phyloP scores from a whole-genome alignment of 495 filamentous ascomycete species.

The Daldinia childiae region DNA sequence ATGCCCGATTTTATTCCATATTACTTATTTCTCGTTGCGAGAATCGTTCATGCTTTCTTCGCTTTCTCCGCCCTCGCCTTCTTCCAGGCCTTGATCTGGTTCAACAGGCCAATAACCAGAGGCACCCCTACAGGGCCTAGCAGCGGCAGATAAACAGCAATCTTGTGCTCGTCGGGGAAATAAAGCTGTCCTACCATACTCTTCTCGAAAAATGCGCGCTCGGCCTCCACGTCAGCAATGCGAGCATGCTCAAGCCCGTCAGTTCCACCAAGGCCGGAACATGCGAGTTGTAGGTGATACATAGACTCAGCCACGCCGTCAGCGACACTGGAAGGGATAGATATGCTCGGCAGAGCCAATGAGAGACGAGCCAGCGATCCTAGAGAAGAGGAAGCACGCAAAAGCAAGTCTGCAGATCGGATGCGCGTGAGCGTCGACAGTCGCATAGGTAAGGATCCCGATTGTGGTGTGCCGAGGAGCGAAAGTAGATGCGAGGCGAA shows the following conservation, averaged over 20 bases:
- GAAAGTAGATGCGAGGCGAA: conserved; percentile 94
- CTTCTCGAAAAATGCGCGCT: conserved; percentile 97
- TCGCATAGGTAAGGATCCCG: conserved; percentile 81
- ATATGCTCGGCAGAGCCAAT: conserved; percentile 84
- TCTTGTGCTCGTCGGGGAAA: conserved; percentile 98
- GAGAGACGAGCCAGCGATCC: conserved; percentile 91
- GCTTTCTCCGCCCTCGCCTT: conserved; percentile 52
- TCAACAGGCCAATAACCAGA: conserved; percentile 80
- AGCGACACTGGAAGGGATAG: conserved; percentile 87
- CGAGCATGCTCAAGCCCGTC: conserved; percentile 76
- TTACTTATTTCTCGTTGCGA: not conserved
- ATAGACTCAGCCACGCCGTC: conserved; percentile 84
- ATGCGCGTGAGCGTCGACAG: conserved; percentile 85
- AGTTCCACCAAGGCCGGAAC: conserved; percentile 71
- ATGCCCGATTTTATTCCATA: not conserved
- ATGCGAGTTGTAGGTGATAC: conserved; percentile 76
- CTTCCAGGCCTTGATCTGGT: conserved; percentile 74
- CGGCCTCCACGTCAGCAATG: conserved; percentile 87
- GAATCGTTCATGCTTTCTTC: conserved; percentile 35
- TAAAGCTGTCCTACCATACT: conserved; percentile 98
- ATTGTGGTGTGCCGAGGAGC: conserved; percentile 84
- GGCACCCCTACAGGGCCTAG: conserved; percentile 93
- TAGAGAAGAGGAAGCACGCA: conserved; percentile 92
- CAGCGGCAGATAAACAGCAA: conserved; percentile 94
- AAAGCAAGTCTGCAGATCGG: conserved; percentile 82